These are phyloP conservation scores for Tuber melanosporum DNA, from an alignment of 495 filamentous ascomycete genomes.

Conservation along the genomic window DNA sequence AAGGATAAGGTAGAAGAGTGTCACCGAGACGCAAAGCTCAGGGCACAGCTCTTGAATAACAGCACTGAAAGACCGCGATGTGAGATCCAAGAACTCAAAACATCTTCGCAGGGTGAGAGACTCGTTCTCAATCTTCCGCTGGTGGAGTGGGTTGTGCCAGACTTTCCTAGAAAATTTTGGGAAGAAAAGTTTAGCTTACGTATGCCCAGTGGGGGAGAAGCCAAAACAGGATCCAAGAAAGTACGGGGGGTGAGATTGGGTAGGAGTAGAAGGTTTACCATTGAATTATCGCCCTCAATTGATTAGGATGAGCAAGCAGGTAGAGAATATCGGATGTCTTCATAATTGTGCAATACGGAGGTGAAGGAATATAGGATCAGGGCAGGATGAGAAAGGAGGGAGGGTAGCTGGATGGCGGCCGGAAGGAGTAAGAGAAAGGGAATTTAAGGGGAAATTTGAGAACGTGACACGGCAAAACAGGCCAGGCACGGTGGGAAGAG, in stretches of 20 bases:
- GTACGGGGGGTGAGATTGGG: background rate
- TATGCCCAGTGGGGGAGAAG: background rate
- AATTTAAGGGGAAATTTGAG: background rate
- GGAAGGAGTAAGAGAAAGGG: slow-evolving; percentile 7
- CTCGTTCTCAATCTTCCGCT: slow-evolving; percentile 70
- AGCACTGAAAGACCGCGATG: slow-evolving; percentile 84
- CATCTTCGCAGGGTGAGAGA: slow-evolving; percentile 64
- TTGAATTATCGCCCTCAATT: slow-evolving; percentile 84
- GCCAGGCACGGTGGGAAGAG: background rate
- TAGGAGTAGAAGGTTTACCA: slow-evolving; percentile 55
- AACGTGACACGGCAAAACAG: background rate
- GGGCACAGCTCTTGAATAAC: slow-evolving; percentile 95
- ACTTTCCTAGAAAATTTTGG: slow-evolving; percentile 60
- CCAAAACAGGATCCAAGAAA: background rate
- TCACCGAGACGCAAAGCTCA: slow-evolving; percentile 81
- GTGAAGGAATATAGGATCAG: background rate
- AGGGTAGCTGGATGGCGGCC: slow-evolving; percentile 2
- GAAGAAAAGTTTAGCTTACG: background rate
- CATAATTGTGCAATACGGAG: slow-evolving; percentile 30
- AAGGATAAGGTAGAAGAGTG: slow-evolving; percentile 87
- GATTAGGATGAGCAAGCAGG: slow-evolving; percentile 65
- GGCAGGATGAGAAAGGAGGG: background rate
- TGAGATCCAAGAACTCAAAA: slow-evolving; percentile 78
- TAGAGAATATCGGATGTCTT: slow-evolving; percentile 58
- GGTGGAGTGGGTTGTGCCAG: slow-evolving; percentile 90